Percentiles rank a stretch among this genome's conserved stretches.
These are phyloP conservation scores for Hypoxylon trugodes DNA, from an alignment of 495 filamentous ascomycete genomes.

Conservation along the genomic window DNA sequence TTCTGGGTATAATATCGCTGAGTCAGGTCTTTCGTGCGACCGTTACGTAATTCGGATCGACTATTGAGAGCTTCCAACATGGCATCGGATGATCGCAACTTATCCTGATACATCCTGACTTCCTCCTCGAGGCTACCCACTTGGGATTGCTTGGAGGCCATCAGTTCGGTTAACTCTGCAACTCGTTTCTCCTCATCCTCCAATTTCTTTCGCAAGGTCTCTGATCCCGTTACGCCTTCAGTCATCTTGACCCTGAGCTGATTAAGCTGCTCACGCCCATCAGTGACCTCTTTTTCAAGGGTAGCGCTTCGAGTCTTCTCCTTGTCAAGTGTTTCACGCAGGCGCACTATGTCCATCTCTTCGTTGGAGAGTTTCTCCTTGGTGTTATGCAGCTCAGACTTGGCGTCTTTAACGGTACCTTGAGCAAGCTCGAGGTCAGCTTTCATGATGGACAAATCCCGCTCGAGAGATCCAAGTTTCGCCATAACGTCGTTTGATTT, in stretches of 20 bases:
- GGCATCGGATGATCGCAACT: conserved; percentile 59
- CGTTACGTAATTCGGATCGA: conserved; percentile 69
- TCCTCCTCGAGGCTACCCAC: conserved; percentile 74
- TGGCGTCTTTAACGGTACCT: conserved; percentile 44
- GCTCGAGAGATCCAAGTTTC: conserved; percentile 52
- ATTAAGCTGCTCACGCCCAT: conserved; percentile 70
- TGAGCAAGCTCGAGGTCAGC: conserved; percentile 56
- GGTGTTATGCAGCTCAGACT: conserved; percentile 49
- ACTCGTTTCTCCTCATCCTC: conserved; percentile 74
- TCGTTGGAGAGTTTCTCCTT: conserved; percentile 61
- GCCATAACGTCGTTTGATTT: conserved; percentile 64
- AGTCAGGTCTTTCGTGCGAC: conserved; percentile 80
- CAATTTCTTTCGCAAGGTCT: conserved; percentile 74
- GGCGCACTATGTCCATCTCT: conserved; percentile 49
- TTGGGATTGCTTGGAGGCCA: conserved; percentile 71
- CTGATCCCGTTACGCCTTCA: conserved; percentile 81
- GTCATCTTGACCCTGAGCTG: conserved; percentile 72
- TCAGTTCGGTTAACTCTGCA: conserved; percentile 65
- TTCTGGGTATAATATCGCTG: conserved; percentile 80
- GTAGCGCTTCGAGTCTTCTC: conserved; percentile 65
- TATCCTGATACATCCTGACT: conserved; percentile 65
- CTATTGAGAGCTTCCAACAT: conserved; percentile 58
- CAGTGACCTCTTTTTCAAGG: conserved; percentile 69
- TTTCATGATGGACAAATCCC: conserved; percentile 53
- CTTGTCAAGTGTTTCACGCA: conserved; percentile 61